Evolutionary conservation across 2,329 filamentous ascomycete species (phyloP), one percentile per base, ranked within the genome.

Genomic region (Penicillium crustosum): DNA sequence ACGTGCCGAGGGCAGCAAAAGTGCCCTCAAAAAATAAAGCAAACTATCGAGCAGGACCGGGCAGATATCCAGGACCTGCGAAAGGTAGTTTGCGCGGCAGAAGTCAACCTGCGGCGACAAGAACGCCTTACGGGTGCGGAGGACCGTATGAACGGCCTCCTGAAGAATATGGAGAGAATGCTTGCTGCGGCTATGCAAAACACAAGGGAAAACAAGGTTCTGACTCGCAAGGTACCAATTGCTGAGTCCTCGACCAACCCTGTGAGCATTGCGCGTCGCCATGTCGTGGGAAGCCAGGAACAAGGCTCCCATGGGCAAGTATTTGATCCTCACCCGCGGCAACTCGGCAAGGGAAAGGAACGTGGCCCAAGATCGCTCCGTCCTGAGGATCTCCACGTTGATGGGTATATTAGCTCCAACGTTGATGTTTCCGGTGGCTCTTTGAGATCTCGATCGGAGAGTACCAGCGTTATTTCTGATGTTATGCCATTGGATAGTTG

Each of bases 51-150:
- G 5, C 4, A 25, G 25, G 25, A 25, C 25, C 25, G 25, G 25
- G 10, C 4, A 1, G 29, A 31, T 1, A 0, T 38, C 1, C 23
- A 1, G 5, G 33, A 50, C 2, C 2, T 50, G 3, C n/a, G 49
- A 0, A n/a, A 13, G 1, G 4, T 21, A 8, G n/a, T 51, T 0
- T 5, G 27, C 1, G 23, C 8, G 0, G 2, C 13, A 0, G n/a
- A 39, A 2, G 6, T 3, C 0, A 51, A 8, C 15, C 4, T 8
- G 8, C n/a, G 17, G 1, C 25, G n/a, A 0, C 25, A 29, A 3
- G 1, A 17, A 3, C 49, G 49, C 25, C 9, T 51, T 8, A 5
- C 4, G 0, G 25, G 23, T 13, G 36, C 25, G 2, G 36, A 51
- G 19, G n/a, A 7, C n/a, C 27, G 38, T 1, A 0, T 51, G 0